Percentiles rank a stretch among this genome's conserved stretches.
Evolutionary conservation across 2,329 filamentous ascomycete genomes (phyloP).

Genomic region (Xylariaceae sp.): DNA sequence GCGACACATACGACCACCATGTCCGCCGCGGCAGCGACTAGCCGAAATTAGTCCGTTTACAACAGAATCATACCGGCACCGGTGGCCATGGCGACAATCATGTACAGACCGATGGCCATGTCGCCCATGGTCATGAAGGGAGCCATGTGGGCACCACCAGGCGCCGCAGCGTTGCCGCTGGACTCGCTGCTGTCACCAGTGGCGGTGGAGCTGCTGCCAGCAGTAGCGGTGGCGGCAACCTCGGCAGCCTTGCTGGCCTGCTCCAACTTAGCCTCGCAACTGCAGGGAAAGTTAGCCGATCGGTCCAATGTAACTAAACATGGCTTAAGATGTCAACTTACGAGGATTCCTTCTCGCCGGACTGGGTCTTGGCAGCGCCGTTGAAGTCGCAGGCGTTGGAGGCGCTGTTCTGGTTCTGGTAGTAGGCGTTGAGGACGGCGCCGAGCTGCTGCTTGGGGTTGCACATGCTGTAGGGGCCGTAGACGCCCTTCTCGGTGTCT

Average conservation of each 20-base stretch:
- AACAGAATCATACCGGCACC: slow-evolving; percentile 58
- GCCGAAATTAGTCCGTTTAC: slow-evolving; percentile 40
- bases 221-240: slow-evolving; percentile 37
- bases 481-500: slow-evolving; percentile 58
- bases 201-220: slow-evolving; percentile 22
- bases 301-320: no score
- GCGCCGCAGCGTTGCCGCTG: slow-evolving; percentile 40
- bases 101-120: slow-evolving; percentile 53
- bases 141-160: slow-evolving; percentile 42
- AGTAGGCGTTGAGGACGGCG: slow-evolving; percentile 64
- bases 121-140: slow-evolving; percentile 50
- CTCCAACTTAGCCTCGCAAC: slow-evolving; percentile 50
- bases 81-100: slow-evolving; percentile 53
- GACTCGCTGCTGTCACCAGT: slow-evolving; percentile 19
- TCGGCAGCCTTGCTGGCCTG: slow-evolving; percentile 47
- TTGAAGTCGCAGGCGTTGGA: slow-evolving; percentile 60
- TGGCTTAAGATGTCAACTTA: not conserved
- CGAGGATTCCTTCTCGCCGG: slow-evolving; percentile 23
- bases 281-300: slow-evolving; percentile 14
- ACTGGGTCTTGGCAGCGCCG: slow-evolving; percentile 51
- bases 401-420: slow-evolving; percentile 50
- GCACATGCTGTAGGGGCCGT: slow-evolving; percentile 69
- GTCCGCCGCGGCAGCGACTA: not conserved
- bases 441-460: slow-evolving; percentile 60
- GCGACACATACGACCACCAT: not conserved